Conservation (phyloP, 768 basidiomycete genomes). For the Polyporus arcularius region DNA sequence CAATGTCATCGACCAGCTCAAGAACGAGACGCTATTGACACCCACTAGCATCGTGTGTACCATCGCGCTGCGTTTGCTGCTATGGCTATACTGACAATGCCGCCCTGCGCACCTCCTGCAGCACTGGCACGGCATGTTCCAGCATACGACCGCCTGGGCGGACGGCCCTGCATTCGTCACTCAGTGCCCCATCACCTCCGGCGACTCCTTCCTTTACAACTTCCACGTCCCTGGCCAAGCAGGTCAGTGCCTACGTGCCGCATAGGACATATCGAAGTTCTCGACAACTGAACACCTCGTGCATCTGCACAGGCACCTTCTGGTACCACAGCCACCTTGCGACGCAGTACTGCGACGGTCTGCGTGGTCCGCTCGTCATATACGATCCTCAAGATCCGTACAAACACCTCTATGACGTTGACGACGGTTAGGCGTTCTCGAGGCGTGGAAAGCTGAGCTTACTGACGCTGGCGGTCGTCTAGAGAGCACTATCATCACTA, state of each 20-base stretch:
- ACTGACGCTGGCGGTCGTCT: not conserved
- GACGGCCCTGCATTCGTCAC: constrained; percentile 51
- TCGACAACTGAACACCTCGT: too few relatives aligned
- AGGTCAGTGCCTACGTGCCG: constrained; percentile 8
- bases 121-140: constrained; percentile 52
- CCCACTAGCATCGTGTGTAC: constrained; percentile 37
- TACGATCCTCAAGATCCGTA: constrained; percentile 35
- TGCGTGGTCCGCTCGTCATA: constrained; percentile 40
- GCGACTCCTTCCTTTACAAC: constrained; percentile 41
- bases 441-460: not conserved
- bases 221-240: constrained; percentile 32
- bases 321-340: constrained; percentile 47
- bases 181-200: constrained; percentile 36
- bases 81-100: constrained; percentile 34
- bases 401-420: constrained; percentile 31
- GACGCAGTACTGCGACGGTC: constrained; percentile 45
- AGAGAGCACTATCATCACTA: constrained; percentile 50
- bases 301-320: constrained; percentile 26
- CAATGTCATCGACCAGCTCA: constrained; percentile 37
- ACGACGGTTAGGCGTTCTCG: constrained; percentile 24
- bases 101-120: constrained; percentile 32
- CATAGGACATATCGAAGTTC: not conserved
- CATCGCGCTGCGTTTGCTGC: not conserved
- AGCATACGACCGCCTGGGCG: constrained; percentile 41
- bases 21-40: constrained; percentile 35